phyloP scores from a whole-genome alignment of 805 yeast genomes.

The Cyberlindnera nakhonratchasimensis region DNA sequence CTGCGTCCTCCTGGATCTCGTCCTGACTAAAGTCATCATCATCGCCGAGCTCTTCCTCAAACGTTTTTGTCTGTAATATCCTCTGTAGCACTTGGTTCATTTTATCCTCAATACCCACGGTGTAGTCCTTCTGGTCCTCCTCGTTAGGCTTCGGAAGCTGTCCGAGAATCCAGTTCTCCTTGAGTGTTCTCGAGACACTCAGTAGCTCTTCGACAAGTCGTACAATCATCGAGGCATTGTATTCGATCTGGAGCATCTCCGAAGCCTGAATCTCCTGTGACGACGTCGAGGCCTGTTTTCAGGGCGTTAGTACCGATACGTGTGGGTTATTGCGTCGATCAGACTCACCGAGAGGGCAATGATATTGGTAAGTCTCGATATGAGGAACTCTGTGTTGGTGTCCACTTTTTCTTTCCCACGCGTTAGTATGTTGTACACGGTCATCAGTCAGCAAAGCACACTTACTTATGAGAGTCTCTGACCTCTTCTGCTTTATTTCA shows the following conservation, averaged over 20 bases:
- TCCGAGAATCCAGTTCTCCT: constrained; percentile 57
- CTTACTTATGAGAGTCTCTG: constrained; percentile 38
- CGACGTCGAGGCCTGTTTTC: constrained; percentile 28
- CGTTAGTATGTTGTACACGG: too few relatives aligned
- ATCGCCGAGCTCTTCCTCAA: constrained; percentile 13
- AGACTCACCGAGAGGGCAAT: constrained; percentile 41
- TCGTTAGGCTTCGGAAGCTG: constrained; percentile 38
- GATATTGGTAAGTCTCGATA: constrained; percentile 51
- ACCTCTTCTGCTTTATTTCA: constrained; percentile 42
- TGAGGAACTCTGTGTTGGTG: constrained; percentile 46
- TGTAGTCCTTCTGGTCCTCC: constrained; percentile 12
- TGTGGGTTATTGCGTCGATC: neutral
- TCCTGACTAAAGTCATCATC: constrained; percentile 5
- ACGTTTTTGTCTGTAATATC: constrained; percentile 9
- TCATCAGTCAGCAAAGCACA: neutral
- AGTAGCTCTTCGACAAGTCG: constrained; percentile 52
- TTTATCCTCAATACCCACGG: constrained; percentile 6
- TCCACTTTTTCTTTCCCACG: constrained; percentile 43
- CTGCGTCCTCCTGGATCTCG: constrained; percentile 13
- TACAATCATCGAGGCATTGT: constrained; percentile 48
- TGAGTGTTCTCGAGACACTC: constrained; percentile 44
- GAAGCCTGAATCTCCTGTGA: constrained; percentile 40
- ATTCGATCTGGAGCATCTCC: constrained; percentile 54
- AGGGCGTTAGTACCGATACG: neutral
- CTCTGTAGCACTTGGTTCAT: constrained; percentile 12